Conservation (phyloP, 2,329 filamentous ascomycete species). For the Penicillium vulpinum region DNA sequence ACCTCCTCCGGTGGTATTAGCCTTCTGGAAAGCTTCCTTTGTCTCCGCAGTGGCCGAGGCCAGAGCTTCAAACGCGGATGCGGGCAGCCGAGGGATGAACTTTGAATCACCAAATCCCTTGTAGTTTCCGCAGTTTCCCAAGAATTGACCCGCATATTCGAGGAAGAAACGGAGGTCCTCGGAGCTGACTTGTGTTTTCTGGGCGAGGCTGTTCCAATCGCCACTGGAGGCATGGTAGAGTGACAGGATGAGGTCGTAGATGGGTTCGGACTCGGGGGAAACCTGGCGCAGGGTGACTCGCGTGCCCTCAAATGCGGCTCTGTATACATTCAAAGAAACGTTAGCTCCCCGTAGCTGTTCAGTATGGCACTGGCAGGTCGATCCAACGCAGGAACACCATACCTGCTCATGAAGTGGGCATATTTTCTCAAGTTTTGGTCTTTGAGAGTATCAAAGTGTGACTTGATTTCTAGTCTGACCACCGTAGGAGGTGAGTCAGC, state of each 20-base stretch:
- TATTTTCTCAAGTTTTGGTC: slow-evolving; percentile 74
- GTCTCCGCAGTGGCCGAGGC: slow-evolving; percentile 62
- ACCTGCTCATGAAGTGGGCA: slow-evolving; percentile 85
- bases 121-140: slow-evolving; percentile 81
- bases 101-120: slow-evolving; percentile 85
- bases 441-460: slow-evolving; percentile 73
- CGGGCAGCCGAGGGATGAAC: slow-evolving; percentile 71
- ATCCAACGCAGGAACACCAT: slow-evolving; percentile 31
- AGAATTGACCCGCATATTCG: slow-evolving; percentile 74
- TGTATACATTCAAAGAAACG: slow-evolving; percentile 36
- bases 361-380: not conserved
- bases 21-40: slow-evolving; percentile 64
- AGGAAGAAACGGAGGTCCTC: slow-evolving; percentile 68
- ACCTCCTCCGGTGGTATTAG: slow-evolving; percentile 58
- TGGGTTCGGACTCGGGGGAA: slow-evolving; percentile 76
- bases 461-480: slow-evolving; percentile 84
- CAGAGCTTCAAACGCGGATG: slow-evolving; percentile 64
- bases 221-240: slow-evolving; percentile 67
- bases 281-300: slow-evolving; percentile 78
- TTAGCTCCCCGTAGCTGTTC: slow-evolving; percentile 9
- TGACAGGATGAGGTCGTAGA: slow-evolving; percentile 77
- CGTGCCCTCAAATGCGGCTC: slow-evolving; percentile 73
- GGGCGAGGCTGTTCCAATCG: slow-evolving; percentile 68
- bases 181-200: slow-evolving; percentile 64
- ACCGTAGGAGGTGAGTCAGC: slow-evolving; percentile 88